These are phyloP conservation scores for Chlorella sorokiniana DNA, from an alignment of 139 green algal species.

Conservation along the genomic window DNA sequence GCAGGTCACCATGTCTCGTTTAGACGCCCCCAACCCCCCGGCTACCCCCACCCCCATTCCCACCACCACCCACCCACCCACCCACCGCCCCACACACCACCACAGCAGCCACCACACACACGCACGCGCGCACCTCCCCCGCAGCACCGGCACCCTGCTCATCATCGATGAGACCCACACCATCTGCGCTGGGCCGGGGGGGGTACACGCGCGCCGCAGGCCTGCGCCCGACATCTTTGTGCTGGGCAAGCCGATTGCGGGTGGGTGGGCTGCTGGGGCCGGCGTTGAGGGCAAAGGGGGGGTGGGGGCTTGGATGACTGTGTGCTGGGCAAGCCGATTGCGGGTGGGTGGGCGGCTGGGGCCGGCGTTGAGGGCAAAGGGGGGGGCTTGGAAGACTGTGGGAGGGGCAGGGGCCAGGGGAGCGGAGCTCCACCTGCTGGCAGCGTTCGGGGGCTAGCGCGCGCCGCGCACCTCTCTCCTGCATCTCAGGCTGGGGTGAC, in stretches of 20 bases:
- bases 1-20: too few species aligned
- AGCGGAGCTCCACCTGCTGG: too few species aligned
- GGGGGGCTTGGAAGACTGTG: background rate
- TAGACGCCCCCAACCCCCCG: too few species aligned
- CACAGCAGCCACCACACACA: too few species aligned
- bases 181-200: background rate
- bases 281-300: background rate
- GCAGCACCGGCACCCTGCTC: background rate
- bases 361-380: background rate
- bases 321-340: constrained; percentile 8
- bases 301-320: background rate
- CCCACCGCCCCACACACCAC: background rate
- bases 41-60: background rate
- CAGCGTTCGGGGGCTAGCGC: too few species aligned
- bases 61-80: background rate
- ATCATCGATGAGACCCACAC: constrained; percentile 11
- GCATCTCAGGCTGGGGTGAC: too few species aligned
- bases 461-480: too few species aligned
- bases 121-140: background rate
- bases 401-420: background rate
- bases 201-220: background rate
- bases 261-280: background rate
- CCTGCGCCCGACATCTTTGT: constrained; percentile 5
- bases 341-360: background rate
- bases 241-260: constrained; percentile 4